Conservation (phyloP, 257 asterid genomes). For the Penstemon eatonii region DNA sequence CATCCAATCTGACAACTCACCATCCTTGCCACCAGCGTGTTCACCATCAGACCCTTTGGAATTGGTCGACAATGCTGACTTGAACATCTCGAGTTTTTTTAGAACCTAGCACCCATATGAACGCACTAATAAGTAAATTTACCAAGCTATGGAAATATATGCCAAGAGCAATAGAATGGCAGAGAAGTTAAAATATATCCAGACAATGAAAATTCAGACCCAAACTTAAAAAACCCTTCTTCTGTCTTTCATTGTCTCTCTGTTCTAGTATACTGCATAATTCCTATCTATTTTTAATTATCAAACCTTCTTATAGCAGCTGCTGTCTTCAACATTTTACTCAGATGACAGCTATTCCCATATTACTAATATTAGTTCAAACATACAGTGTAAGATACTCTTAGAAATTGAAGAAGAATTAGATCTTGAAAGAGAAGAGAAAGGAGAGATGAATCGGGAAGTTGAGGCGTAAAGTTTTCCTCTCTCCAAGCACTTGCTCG, state of each 20-base stretch:
- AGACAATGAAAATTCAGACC: constrained; percentile 12
- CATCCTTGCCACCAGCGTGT: constrained; percentile 44
- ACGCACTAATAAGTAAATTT: constrained; percentile 14
- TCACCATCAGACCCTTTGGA: constrained; percentile 42
- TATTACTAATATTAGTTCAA: constrained; percentile 1
- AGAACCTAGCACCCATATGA: constrained; percentile 52
- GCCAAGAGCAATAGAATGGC: constrained; percentile 6
- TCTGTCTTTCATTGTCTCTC: background rate
- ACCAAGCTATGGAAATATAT: constrained; percentile 14
- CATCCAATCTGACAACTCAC: constrained; percentile 66
- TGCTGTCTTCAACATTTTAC: constrained; percentile 10
- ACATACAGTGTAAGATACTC: background rate
- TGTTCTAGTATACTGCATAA: constrained; percentile 5
- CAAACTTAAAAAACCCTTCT: constrained; percentile 7
- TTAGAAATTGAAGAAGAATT: background rate
- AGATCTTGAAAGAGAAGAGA: background rate
- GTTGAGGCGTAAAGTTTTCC: background rate
- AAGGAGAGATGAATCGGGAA: background rate
- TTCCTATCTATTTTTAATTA: background rate
- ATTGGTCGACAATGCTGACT: constrained; percentile 52
- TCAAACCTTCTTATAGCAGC: constrained; percentile 4
- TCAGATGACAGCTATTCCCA: background rate
- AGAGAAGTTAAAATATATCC: background rate
- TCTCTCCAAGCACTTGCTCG: background rate
- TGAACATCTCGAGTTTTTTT: constrained; percentile 73